Evolutionary conservation across 73 alveolate genomes (phyloP).

Genomic region (Tetrahymena borealis): DNA sequence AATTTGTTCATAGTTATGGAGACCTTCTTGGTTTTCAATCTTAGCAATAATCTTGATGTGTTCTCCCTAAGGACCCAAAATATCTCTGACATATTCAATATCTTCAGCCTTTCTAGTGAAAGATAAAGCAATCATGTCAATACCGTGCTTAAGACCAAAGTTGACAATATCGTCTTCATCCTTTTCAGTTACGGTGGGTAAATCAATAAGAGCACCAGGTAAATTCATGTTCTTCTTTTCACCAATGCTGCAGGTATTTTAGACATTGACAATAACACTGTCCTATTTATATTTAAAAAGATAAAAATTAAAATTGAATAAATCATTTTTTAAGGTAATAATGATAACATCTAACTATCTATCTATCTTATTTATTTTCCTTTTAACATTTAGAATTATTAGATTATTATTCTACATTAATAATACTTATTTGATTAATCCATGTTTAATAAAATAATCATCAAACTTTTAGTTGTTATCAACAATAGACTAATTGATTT

Average conservation of each 20-base stretch:
- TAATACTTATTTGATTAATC: no score
- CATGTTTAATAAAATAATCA: no score
- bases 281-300: constrained; percentile 3
- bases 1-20: constrained; percentile 93
- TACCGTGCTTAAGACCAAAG: constrained; percentile 93
- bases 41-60: constrained; percentile 83
- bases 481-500: no score
- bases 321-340: no score
- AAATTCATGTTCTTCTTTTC: constrained; percentile 89
- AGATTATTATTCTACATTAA: no score
- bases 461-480: no score
- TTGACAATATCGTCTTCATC: constrained; percentile 94
- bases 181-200: constrained; percentile 91
- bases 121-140: constrained; percentile 86
- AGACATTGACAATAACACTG: constrained; percentile 50
- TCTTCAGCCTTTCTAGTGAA: constrained; percentile 87
- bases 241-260: constrained; percentile 69
- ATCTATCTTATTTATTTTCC: no score
- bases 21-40: constrained; percentile 97
- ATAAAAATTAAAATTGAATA: background rate
- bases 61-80: constrained; percentile 82
- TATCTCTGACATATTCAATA: constrained; percentile 80
- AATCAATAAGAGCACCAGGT: constrained; percentile 90
- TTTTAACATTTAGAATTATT: no score
- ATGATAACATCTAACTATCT: no score